Percentiles rank a stretch among this genome's conserved stretches.
phyloP scores from a whole-genome alignment of 2,329 filamentous ascomycete genomes.

The Cercospora zeina region DNA sequence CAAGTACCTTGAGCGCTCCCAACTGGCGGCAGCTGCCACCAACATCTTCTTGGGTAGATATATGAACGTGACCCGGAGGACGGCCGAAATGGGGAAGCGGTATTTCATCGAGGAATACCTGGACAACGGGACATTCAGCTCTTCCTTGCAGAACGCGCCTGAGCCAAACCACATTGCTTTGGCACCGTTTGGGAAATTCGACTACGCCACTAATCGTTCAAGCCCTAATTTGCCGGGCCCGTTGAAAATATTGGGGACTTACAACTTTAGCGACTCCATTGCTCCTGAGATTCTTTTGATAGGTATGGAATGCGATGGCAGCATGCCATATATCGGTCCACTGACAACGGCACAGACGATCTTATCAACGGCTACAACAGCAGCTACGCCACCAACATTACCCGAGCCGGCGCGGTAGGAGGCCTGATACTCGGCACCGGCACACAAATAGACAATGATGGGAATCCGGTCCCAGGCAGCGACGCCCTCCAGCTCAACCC shows the following conservation, averaged over 20 bases:
- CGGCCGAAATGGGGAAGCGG: neutral
- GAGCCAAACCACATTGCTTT: conserved; percentile 8
- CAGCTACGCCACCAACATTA: conserved; percentile 12
- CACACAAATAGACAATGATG: conserved; percentile 1
- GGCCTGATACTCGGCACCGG: conserved; percentile 16
- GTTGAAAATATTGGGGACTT: neutral
- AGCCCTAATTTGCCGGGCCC: conserved; percentile 9
- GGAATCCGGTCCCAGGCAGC: conserved; percentile 1
- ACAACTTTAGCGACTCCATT: neutral
- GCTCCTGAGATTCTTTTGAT: neutral
- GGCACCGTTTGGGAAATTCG: neutral
- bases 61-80: conserved; percentile 10
- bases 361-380: conserved; percentile 4
- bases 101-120: neutral
- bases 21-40: conserved; percentile 3
- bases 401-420: neutral
- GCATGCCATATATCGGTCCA: neutral
- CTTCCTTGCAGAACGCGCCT: neutral
- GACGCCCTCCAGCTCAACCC: conserved; percentile 1
- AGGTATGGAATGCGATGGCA: neutral
- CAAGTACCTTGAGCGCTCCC: conserved; percentile 7
- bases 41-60: conserved; percentile 13
- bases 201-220: neutral
- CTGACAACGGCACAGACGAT: neutral
- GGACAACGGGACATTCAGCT: neutral